A percentile compares a stretch with the other conserved stretches of the same genome.
phyloP scores from a whole-genome alignment of 371 early-diverging fungal genomes.

The Haplosporangium sp. region DNA sequence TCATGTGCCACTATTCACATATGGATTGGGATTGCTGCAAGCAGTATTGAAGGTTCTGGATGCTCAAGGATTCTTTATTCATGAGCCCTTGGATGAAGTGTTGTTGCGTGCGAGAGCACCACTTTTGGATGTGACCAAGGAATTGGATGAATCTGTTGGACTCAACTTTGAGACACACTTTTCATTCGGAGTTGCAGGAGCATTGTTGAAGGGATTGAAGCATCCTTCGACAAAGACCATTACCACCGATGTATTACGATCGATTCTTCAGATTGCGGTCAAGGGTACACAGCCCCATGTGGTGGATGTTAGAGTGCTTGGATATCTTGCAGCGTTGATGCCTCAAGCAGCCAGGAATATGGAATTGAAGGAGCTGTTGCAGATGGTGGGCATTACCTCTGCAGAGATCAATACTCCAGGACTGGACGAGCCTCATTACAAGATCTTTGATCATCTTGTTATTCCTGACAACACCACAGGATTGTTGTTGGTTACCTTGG shows the following conservation, averaged over 20 bases:
- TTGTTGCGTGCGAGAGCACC: constrained; percentile 81
- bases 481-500: constrained; percentile 78
- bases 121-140: constrained; percentile 72
- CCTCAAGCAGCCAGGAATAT: constrained; percentile 76
- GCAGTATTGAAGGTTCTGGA: constrained; percentile 83
- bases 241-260: constrained; percentile 77
- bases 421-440: constrained; percentile 66
- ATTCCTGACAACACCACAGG: constrained; percentile 79
- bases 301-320: constrained; percentile 74
- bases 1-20: constrained; percentile 79
- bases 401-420: constrained; percentile 60
- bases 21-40: constrained; percentile 77
- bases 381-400: constrained; percentile 68
- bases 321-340: constrained; percentile 81
- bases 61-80: constrained; percentile 76
- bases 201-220: constrained; percentile 86
- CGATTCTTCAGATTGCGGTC: constrained; percentile 80
- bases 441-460: constrained; percentile 74
- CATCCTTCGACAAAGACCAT: constrained; percentile 79
- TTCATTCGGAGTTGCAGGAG: constrained; percentile 86
- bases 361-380: constrained; percentile 71
- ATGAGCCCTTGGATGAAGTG: constrained; percentile 72
- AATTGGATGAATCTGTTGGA: constrained; percentile 80
- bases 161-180: constrained; percentile 89
- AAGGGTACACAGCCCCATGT: constrained; percentile 62